Evolutionary conservation across 2,329 filamentous ascomycete species (phyloP).

Genomic region (Aspergillus fischeri): DNA sequence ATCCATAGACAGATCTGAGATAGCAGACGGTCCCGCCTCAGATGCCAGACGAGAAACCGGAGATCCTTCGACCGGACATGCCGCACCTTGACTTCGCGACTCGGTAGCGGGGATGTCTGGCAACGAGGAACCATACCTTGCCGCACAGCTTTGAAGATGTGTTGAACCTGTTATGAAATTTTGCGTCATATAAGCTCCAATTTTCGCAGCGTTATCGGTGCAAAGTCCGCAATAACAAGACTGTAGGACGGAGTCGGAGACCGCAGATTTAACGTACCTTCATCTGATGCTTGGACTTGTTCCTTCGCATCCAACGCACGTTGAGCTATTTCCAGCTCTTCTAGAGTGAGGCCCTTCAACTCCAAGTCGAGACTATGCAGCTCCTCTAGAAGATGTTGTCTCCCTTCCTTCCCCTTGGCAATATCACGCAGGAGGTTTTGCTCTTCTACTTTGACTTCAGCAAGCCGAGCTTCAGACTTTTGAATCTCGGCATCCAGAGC

Average conservation of each 20-base stretch:
- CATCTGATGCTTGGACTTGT: slow-evolving; percentile 8
- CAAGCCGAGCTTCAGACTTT: slow-evolving; percentile 32
- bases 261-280: slow-evolving; percentile 16
- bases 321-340: slow-evolving; percentile 39
- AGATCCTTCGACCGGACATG: background rate
- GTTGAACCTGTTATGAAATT: background rate
- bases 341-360: slow-evolving; percentile 44
- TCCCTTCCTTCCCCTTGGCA: slow-evolving; percentile 39
- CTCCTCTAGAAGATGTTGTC: slow-evolving; percentile 45
- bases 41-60: background rate
- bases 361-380: slow-evolving; percentile 47
- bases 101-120: background rate
- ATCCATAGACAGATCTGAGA: slow-evolving; percentile 6
- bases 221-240: background rate
- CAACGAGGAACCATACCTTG: background rate
- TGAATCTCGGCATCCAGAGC: slow-evolving; percentile 44
- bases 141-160: background rate
- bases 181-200: slow-evolving; percentile 1
- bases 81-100: background rate
- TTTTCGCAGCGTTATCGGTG: background rate
- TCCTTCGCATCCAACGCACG: slow-evolving; percentile 18
- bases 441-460: slow-evolving; percentile 31
- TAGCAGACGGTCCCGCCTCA: background rate
- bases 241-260: background rate
- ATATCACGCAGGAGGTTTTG: slow-evolving; percentile 44